Percentiles rank a stretch among this genome's conserved stretches.
phyloP scores from a whole-genome alignment of 2,329 filamentous ascomycete species.

The Aspergillus proliferans region DNA sequence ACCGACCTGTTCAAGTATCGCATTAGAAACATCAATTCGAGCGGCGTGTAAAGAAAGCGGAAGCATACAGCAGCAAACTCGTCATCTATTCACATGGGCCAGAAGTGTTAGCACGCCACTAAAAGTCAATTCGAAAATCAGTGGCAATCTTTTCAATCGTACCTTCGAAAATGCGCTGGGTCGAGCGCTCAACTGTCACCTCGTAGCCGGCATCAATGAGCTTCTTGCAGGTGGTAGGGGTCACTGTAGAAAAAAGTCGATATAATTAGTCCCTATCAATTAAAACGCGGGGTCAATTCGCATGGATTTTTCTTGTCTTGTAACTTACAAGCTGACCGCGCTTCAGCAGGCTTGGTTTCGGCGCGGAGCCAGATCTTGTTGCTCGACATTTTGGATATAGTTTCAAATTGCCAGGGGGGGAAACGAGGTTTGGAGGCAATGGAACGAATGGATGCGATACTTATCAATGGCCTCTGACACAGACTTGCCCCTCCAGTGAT shows the following conservation, averaged over 20 bases:
- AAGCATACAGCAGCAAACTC: constrained; percentile 29
- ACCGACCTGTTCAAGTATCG: constrained; percentile 44
- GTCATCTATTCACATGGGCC: constrained; percentile 19
- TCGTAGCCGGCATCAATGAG: constrained; percentile 64
- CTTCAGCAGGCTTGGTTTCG: constrained; percentile 55
- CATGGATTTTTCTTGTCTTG: constrained; percentile 1
- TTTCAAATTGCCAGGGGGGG: constrained; percentile 8
- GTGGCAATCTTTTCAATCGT: constrained; percentile 6
- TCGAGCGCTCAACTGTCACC: constrained; percentile 61
- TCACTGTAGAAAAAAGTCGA: constrained; percentile 28
- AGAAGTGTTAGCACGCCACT: constrained; percentile 3
- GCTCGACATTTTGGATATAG: constrained; percentile 20
- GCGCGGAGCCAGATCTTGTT: constrained; percentile 51
- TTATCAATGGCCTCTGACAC: constrained; percentile 18
- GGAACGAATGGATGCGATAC: constrained; percentile 3
- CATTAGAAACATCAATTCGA: not conserved
- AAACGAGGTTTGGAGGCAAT: constrained; percentile 4
- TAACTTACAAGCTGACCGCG: constrained; percentile 44
- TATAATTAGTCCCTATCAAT: constrained; percentile 1
- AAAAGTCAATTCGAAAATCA: not conserved
- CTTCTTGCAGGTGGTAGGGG: constrained; percentile 50
- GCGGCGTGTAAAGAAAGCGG: not conserved
- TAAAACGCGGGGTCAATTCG: not conserved
- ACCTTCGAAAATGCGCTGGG: constrained; percentile 56
- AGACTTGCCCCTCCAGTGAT: constrained; percentile 22